Percentiles rank a stretch among this genome's conserved stretches.
phyloP scores from a whole-genome alignment of 2,329 filamentous ascomycete genomes.

The Ceratocystis ficicola region DNA sequence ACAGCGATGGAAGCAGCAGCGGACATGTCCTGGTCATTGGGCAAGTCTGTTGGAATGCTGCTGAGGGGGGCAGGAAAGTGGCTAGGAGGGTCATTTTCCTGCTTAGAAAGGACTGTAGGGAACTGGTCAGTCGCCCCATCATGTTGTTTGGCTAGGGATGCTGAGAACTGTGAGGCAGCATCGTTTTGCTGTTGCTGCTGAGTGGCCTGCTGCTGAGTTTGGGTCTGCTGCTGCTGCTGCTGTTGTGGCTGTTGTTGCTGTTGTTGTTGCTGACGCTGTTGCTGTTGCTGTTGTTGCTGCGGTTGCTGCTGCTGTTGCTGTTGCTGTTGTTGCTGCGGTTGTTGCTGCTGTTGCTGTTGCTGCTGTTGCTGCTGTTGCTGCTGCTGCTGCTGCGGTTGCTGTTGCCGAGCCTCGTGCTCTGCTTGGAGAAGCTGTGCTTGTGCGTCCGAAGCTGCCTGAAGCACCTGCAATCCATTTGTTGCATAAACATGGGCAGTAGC shows the following conservation, averaged over 20 bases:
- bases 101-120: neutral
- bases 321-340: slow-evolving; percentile 19
- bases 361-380: slow-evolving; percentile 25
- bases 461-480: slow-evolving; percentile 36
- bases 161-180: slow-evolving; percentile 19
- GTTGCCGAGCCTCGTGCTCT: slow-evolving; percentile 24
- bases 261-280: slow-evolving; percentile 19
- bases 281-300: slow-evolving; percentile 18
- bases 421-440: slow-evolving; percentile 34
- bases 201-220: slow-evolving; percentile 11
- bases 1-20: slow-evolving; percentile 17
- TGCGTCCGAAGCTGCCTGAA: slow-evolving; percentile 37
- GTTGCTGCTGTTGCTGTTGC: slow-evolving; percentile 23
- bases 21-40: slow-evolving; percentile 14
- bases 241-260: slow-evolving; percentile 20
- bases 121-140: neutral
- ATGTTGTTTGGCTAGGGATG: slow-evolving; percentile 11
- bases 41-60: slow-evolving; percentile 4
- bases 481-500: slow-evolving; percentile 33
- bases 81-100: neutral
- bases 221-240: slow-evolving; percentile 1
- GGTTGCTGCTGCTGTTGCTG: neutral
- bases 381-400: slow-evolving; percentile 20
- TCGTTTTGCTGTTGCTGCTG: slow-evolving; percentile 22
- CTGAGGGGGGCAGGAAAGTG: neutral